phyloP scores from a whole-genome alignment of 2,329 filamentous ascomycete genomes.

The Fusarium verrucosum region DNA sequence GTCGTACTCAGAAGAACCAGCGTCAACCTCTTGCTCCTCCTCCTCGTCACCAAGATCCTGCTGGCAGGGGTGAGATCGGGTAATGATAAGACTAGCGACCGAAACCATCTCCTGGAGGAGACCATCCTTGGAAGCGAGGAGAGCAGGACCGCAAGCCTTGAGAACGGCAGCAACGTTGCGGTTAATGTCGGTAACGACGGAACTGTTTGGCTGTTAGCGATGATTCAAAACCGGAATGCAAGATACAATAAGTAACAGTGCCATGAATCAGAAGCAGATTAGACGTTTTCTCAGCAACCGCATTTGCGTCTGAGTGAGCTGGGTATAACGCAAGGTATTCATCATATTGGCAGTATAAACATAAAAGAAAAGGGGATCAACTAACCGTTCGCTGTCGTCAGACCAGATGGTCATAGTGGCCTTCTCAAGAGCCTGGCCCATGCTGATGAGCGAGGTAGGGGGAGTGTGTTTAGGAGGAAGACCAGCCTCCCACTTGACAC shows the following conservation, averaged over 20 bases:
- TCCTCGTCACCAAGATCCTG: constrained; percentile 86
- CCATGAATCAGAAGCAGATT: constrained; percentile 52
- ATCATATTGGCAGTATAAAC: constrained; percentile 69
- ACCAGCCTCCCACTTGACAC: constrained; percentile 88
- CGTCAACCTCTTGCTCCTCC: constrained; percentile 75
- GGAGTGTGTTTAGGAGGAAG: constrained; percentile 83
- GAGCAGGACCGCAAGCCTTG: constrained; percentile 87
- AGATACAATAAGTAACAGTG: constrained; percentile 41
- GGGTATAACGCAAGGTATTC: constrained; percentile 92
- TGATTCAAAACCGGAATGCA: constrained; percentile 25
- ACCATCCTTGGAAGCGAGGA: constrained; percentile 74
- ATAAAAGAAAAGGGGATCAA: constrained; percentile 47
- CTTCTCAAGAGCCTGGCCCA: constrained; percentile 85
- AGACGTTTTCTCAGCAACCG: constrained; percentile 86
- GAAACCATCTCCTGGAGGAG: constrained; percentile 80
- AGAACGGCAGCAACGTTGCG: constrained; percentile 90
- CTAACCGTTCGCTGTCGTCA: constrained; percentile 93
- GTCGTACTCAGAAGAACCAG: constrained; percentile 92
- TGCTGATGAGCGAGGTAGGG: constrained; percentile 80
- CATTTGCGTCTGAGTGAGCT: constrained; percentile 98
- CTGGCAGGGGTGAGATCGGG: constrained; percentile 91
- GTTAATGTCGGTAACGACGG: constrained; percentile 94
- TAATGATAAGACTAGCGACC: constrained; percentile 80
- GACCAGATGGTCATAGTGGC: constrained; percentile 87
- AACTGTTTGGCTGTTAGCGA: constrained; percentile 66